phyloP scores from a whole-genome alignment of 192 early-diverging fungal species.

The Backusella tuberculispora region DNA sequence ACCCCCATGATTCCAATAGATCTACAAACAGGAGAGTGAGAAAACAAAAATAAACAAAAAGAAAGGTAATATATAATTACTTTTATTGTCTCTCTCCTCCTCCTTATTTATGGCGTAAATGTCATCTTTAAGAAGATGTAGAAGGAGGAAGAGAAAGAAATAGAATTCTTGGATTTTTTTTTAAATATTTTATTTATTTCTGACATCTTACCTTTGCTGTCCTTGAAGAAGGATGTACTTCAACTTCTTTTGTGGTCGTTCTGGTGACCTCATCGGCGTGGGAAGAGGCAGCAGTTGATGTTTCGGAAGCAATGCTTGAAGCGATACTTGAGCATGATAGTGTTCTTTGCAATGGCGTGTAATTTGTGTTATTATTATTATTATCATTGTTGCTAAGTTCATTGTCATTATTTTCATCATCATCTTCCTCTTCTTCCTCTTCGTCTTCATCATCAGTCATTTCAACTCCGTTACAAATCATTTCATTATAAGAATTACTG shows the following conservation, averaged over 20 bases:
- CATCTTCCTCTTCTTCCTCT: not conserved
- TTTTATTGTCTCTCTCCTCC: not conserved
- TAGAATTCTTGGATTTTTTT: not conserved
- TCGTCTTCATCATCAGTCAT: not conserved
- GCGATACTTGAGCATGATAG: not conserved
- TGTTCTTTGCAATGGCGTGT: not conserved
- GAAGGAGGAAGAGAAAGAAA: not conserved
- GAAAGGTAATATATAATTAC: not conserved
- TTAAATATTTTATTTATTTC: too few species aligned
- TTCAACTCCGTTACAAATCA: not conserved
- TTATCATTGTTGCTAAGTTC: too few species aligned
- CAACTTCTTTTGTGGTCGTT: not conserved
- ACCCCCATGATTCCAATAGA: constrained; percentile 43
- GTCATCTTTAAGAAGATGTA: not conserved
- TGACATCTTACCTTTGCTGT: not conserved
- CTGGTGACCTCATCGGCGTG: not conserved
- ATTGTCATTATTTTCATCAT: not conserved
- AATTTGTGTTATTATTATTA: not conserved
- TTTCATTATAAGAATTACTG: not conserved
- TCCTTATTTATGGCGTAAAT: not conserved
- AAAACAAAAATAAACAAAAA: not conserved
- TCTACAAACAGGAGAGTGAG: constrained; percentile 14
- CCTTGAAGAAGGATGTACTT: not conserved
- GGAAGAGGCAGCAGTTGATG: constrained; percentile 14
- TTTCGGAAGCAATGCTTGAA: constrained; percentile 5